Evolutionary conservation across 371 early-diverging fungal genomes (phyloP), one percentile per base, ranked within the genome.

Genomic region (Catenaria anguillulae): DNA sequence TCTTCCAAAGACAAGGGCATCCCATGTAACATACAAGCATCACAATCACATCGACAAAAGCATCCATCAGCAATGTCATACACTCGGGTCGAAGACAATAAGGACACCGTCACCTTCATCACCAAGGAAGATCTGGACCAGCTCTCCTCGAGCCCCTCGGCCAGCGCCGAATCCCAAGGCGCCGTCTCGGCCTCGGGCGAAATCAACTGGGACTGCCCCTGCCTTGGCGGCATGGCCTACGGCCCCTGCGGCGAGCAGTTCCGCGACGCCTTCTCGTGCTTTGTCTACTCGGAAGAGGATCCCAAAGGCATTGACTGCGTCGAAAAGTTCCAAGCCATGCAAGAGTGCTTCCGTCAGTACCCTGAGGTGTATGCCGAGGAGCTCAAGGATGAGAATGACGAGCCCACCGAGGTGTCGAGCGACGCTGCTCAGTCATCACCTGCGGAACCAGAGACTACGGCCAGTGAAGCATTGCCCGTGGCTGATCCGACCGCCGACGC

Each of bases 131-230:
- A n/a, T 13, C 43, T n/a, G 19, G n/a, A n/a, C n/a, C n/a, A n/a
- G n/a, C n/a, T n/a, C n/a, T n/a, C n/a, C n/a, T n/a, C n/a, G n/a
- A n/a, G n/a, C n/a, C 5, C 31, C 8, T 12, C 58, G 33, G 12
- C 58, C 24, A 0, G 6, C 1, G 24, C 33, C 31, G 1, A 5
- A 12, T 8, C 24, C 2, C 13, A 8, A 4, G 58, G 58, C 58
- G 58, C 58, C 43, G 43, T 58, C 26, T 15, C 5, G 33, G 40
- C 5, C 24, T 90, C 91, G 5, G 95, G 93, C 63, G 96, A 97
- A 78, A 95, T 97, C 74, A 93, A 96, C 81, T 97, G 97, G 96
- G 97, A 96, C 75, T 93, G 92, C 68, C 96, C 96, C n/a, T 95
- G 97, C 71, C 71, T 97, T 21, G 93, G 87, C 15, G 87, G 87